These are phyloP conservation scores for Saitozyma sp. DNA, from an alignment of 768 basidiomycete genomes.

Conservation along the genomic window DNA sequence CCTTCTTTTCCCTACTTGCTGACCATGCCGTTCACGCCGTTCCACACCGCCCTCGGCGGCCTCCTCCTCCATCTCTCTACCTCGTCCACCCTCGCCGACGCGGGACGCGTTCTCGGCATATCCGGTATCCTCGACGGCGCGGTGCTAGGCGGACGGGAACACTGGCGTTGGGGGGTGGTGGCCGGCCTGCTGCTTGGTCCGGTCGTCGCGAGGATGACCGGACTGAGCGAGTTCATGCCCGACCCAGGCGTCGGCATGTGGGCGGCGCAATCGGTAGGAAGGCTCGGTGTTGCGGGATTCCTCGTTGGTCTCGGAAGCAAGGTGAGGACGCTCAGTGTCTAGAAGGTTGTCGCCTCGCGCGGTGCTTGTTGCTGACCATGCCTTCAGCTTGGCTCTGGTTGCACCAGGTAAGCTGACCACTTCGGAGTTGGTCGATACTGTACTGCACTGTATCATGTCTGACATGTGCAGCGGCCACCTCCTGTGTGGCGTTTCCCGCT, in stretches of 20 bases:
- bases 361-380: not conserved
- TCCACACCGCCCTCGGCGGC: constrained; percentile 49
- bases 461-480: constrained; percentile 49
- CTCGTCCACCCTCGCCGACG: constrained; percentile 37
- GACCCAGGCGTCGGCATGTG: constrained; percentile 14
- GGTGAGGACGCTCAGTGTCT: no score
- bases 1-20: no score
- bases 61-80: constrained; percentile 49
- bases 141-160: constrained; percentile 20
- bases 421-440: no score
- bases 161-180: constrained; percentile 9
- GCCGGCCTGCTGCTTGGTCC: constrained; percentile 29
- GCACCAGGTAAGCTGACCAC: constrained; percentile 32
- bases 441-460: no score
- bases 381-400: constrained; percentile 51
- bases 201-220: constrained; percentile 7
- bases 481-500: constrained; percentile 52
- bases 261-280: constrained; percentile 6
- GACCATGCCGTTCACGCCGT: constrained; percentile 49
- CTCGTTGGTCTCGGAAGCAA: constrained; percentile 52
- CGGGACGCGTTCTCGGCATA: constrained; percentile 51
- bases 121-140: constrained; percentile 47
- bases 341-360: no score
- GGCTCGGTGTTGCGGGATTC: constrained; percentile 36
- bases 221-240: constrained; percentile 11